These are phyloP conservation scores for Boletus coccyginus DNA, from an alignment of 768 basidiomycete genomes.

Conservation along the genomic window DNA sequence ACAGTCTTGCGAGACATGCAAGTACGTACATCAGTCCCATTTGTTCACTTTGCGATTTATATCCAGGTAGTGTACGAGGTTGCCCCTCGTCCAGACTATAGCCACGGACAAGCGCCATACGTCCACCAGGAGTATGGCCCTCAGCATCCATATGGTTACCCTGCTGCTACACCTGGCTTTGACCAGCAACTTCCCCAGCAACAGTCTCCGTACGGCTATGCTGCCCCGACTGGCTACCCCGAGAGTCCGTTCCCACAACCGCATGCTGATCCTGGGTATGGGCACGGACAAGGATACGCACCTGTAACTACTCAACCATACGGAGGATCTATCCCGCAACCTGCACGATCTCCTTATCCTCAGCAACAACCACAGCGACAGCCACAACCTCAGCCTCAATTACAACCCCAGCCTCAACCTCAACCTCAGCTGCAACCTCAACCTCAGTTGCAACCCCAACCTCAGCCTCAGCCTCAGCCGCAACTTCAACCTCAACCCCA, in stretches of 20 bases:
- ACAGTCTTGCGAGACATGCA: constrained; percentile 73
- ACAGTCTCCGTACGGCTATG: constrained; percentile 27
- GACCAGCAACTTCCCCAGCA: constrained; percentile 42
- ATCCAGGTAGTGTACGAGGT: constrained; percentile 50
- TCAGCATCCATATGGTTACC: constrained; percentile 48
- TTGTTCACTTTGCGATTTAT: constrained; percentile 6
- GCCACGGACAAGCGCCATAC: constrained; percentile 23
- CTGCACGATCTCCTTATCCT: constrained; percentile 31
- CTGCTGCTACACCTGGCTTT: constrained; percentile 33
- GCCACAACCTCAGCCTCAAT: constrained; percentile 39
- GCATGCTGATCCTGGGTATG: constrained; percentile 25
- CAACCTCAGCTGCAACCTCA: constrained; percentile 28
- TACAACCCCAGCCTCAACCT: constrained; percentile 26
- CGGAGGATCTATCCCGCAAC: constrained; percentile 20
- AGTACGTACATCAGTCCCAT: constrained; percentile 36
- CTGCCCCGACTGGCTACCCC: constrained; percentile 19
- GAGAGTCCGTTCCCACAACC: constrained; percentile 28
- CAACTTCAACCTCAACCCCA: constrained; percentile 16
- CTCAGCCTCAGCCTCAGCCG: no score
- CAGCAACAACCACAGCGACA: constrained; percentile 33
- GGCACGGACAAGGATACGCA: constrained; percentile 20
- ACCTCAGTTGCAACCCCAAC: no score
- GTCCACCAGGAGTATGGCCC: constrained; percentile 34
- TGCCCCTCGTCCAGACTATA: constrained; percentile 30
- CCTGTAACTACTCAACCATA: constrained; percentile 22